Base-by-base conservation (phyloP, 2,329 filamentous ascomycete species). In the Coniochaeta pulveracea region DNA sequence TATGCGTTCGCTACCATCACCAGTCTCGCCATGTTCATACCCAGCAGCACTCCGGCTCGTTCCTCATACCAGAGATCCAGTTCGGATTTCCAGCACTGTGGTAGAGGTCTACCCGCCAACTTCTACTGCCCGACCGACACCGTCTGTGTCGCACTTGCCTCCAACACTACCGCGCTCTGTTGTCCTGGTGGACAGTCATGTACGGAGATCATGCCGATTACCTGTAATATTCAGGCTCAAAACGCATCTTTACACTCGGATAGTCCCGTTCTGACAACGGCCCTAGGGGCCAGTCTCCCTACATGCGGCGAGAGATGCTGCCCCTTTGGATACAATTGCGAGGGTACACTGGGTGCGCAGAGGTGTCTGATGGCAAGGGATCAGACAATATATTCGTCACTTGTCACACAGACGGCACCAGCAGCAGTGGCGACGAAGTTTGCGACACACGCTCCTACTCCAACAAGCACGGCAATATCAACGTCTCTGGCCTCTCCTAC, bases 101-200 rank as follows among this genome's bases (percentile, higher is more conserved):
- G 41, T 11, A 17, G 33, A 10, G 33, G 29, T 16, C 35, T 44
- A 9, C 42, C 43, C 10, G 25, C 15, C 24, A 31, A 37, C 36
- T 44, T 45, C 23, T 45, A 40, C 34, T 45, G 43, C 32, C n/a
- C 27, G 2, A 10, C 36, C 3, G 16, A 16, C 10, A 34, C 11
- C 22, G 18, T 17, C 0, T 45, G 43, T 22, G 6, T 44, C 10
- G 25, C 33, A 4, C 22, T 38, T 9, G 32, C 34, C 9, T 19
- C 35, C 33, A 40, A 40, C 17, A 44, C 41, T 1, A 44, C 42
- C 5, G 38, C 37, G n/a, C 14, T 44, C 12, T 47, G 44, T 33
- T 47, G 44, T 26, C 39, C 40, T 2, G 3, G 15, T 1, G 38
- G 40, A 16, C 2, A 7, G 2, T 14, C 26, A 19, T 47, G 44